Base-by-base conservation (phyloP, 2,329 filamentous ascomycete genomes). In the Diaporthe ampelina region DNA sequence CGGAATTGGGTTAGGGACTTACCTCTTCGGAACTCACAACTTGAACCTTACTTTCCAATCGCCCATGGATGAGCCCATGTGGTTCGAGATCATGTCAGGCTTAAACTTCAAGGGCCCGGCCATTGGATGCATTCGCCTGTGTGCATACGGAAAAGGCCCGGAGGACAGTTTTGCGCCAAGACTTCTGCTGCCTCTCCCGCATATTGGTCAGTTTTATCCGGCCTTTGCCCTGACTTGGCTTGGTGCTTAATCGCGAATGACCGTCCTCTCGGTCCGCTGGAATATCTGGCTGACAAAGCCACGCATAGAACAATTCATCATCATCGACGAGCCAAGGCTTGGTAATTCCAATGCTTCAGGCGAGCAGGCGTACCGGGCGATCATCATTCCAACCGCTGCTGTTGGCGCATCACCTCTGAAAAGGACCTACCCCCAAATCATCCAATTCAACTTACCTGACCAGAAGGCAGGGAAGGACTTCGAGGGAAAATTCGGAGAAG, bases 301-400 rank as follows among this genome's bases (percentile, higher is more conserved):
- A 1, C 6, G 4, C 40, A 1, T 11, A 65, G 59, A 65, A 17
- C 59, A 65, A 45, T 21, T n/a, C 19, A 32, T 65, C 17, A 50
- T 65, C 6, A 50, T 50, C 59, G 40, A 65, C 19, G 59, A 65
- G 26, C 40, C 40, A 1, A 8, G 26, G 0, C 1, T 0, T 0
- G 3, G n/a, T 3, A 32, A 17, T 0, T 48, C 40, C 6, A 8
- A 0, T 11, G 0, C 9, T 5, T 24, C 40, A 1, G 17, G 3
- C 10, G 17, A 32, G 7, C 0, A 8, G 2, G 59, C 19, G 1
- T 5, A 50, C 7, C 59, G 59, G 9, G 43, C 7, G 4, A 65
- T 65, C 24, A 65, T 65, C 6, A 5, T 65, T 43, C 59, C 59
- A 5, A 65, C 59, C 2, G 59, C 59, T 2, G 24, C 37, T 35